These are phyloP conservation scores for Jackrogersella multiformis DNA, from an alignment of 495 filamentous ascomycete genomes.

Conservation along the genomic window DNA sequence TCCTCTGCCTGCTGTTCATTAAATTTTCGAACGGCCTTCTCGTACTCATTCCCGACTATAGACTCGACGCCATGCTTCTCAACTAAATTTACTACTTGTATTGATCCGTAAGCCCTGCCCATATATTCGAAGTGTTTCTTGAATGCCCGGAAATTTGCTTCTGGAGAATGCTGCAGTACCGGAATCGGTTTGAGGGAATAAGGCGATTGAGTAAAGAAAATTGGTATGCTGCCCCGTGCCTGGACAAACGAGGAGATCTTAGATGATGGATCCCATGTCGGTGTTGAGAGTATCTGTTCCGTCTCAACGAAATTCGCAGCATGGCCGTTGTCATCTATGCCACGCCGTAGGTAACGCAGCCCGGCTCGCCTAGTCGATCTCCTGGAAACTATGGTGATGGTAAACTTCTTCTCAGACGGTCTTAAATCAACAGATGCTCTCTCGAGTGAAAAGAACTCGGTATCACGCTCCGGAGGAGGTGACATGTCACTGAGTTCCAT, in stretches of 20 bases:
- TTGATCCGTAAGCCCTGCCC: slow-evolving; percentile 70
- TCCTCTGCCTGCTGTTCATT: slow-evolving; percentile 66
- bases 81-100: slow-evolving; percentile 85
- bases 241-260: slow-evolving; percentile 86
- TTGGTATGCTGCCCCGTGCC: slow-evolving; percentile 84
- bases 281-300: slow-evolving; percentile 83
- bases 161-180: slow-evolving; percentile 76
- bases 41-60: slow-evolving; percentile 79
- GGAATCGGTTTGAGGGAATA: slow-evolving; percentile 92
- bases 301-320: slow-evolving; percentile 93
- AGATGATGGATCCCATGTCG: slow-evolving; percentile 64
- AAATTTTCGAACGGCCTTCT: slow-evolving; percentile 67
- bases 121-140: slow-evolving; percentile 78
- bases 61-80: slow-evolving; percentile 85
- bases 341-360: slow-evolving; percentile 88
- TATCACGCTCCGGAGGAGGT: slow-evolving; percentile 26
- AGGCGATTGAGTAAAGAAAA: slow-evolving; percentile 93
- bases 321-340: slow-evolving; percentile 86
- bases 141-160: slow-evolving; percentile 80
- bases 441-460: slow-evolving; percentile 27
- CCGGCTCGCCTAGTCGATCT: slow-evolving; percentile 85
- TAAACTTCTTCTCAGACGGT: slow-evolving; percentile 61
- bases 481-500: slow-evolving; percentile 53
- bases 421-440: slow-evolving; percentile 43
- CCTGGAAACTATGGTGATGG: slow-evolving; percentile 88